Conservation (phyloP, 306 rosid species). For the Ziziphus jujuba region DNA sequence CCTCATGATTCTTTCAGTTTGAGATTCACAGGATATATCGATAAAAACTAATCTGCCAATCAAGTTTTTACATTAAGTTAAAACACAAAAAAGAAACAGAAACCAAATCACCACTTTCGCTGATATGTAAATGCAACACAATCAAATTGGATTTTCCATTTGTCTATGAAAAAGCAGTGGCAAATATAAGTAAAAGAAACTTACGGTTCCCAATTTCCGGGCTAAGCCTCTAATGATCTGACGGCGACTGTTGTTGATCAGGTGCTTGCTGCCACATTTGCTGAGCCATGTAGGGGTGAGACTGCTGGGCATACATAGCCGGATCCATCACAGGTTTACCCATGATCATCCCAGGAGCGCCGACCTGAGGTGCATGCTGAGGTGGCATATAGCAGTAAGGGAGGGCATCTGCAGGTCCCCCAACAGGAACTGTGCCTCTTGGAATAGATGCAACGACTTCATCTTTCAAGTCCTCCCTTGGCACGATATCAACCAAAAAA, state of each 20-base stretch:
- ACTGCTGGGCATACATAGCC: slow-evolving; percentile 44
- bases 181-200: slow-evolving; percentile 20
- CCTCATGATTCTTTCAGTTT: background rate
- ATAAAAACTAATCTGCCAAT: background rate
- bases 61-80: background rate
- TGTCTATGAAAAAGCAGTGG: slow-evolving; percentile 24
- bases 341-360: slow-evolving; percentile 59
- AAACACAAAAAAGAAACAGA: background rate
- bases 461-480: slow-evolving; percentile 67
- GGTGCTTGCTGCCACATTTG: slow-evolving; percentile 59
- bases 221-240: slow-evolving; percentile 46
- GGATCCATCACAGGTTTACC: slow-evolving; percentile 64
- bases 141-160: slow-evolving; percentile 15
- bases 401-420: slow-evolving; percentile 43
- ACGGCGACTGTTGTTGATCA: slow-evolving; percentile 48
- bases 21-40: background rate
- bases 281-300: slow-evolving; percentile 52
- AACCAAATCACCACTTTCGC: background rate
- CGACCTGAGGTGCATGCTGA: slow-evolving; percentile 47
- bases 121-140: slow-evolving; percentile 9
- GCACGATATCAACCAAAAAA: slow-evolving; percentile 71
- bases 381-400: slow-evolving; percentile 51
- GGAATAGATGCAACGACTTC: slow-evolving; percentile 68
- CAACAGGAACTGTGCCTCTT: slow-evolving; percentile 56
- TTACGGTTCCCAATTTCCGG: slow-evolving; percentile 25